Conservation (phyloP, 768 basidiomycete genomes). For the Sporobolomyces pararoseus region DNA sequence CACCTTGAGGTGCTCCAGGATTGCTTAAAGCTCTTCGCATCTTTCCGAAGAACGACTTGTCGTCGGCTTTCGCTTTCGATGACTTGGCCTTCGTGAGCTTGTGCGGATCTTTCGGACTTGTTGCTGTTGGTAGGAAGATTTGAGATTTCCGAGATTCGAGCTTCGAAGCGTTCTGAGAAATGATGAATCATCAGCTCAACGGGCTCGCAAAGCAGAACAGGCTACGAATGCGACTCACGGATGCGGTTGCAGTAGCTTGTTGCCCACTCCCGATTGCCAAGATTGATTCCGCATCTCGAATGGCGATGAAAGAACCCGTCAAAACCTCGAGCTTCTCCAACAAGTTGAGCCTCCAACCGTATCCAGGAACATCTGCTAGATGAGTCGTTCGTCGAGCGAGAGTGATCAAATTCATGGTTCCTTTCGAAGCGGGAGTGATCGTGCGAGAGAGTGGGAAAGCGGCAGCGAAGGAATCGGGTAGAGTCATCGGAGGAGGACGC, state of each 20-base stretch:
- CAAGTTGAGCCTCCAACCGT: conserved; percentile 34
- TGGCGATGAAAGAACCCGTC: conserved; percentile 30
- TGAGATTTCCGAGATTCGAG: conserved; percentile 29
- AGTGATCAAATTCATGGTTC: conserved; percentile 25
- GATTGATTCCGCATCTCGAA: conserved; percentile 34
- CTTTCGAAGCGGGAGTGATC: conserved; percentile 23
- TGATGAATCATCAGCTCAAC: background rate
- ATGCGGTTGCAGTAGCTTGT: background rate
- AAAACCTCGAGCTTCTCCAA: conserved; percentile 39
- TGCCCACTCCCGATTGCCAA: conserved; percentile 22
- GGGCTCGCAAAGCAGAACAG: background rate
- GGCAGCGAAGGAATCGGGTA: conserved; percentile 16
- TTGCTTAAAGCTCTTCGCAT: conserved; percentile 21
- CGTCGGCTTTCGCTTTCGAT: background rate
- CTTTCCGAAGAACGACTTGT: conserved; percentile 21
- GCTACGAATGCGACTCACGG: background rate
- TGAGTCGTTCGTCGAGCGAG: conserved; percentile 34
- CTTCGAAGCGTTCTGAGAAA: background rate
- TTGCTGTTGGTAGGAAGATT: conserved; percentile 23
- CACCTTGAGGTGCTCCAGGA: conserved; percentile 8
- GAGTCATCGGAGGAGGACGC: background rate
- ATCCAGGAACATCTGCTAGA: conserved; percentile 29
- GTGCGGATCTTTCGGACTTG: background rate
- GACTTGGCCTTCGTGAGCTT: conserved; percentile 2
- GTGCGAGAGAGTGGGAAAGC: conserved; percentile 22